Conservation (phyloP, 23 red algal species). For the Gracilariopsis chorda region DNA sequence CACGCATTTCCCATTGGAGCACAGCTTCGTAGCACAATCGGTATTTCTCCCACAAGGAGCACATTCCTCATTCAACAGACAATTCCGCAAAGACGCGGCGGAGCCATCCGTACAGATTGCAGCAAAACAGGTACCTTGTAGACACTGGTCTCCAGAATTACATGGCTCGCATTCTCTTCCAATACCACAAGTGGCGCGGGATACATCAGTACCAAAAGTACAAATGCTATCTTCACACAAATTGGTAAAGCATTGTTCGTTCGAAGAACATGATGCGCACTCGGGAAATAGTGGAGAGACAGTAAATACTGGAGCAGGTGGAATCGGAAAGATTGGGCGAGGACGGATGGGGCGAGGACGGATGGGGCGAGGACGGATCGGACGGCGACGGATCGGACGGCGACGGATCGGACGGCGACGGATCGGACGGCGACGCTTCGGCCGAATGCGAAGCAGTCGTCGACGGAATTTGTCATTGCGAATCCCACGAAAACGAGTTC, state of each 20-base stretch:
- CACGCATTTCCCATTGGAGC: conserved; percentile 20
- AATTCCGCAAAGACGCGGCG: background rate
- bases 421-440: background rate
- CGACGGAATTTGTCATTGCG: too few species aligned
- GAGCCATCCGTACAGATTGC: conserved; percentile 15
- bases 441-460: too few species aligned
- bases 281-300: too few species aligned
- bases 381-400: background rate
- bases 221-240: background rate
- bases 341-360: background rate
- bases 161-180: background rate
- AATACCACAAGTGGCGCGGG: background rate
- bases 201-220: background rate
- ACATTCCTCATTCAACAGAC: conserved; percentile 7
- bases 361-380: background rate
- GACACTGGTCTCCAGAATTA: background rate
- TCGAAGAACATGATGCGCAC: background rate
- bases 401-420: background rate
- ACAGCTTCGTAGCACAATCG: conserved; percentile 2
- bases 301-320: background rate
- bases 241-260: background rate
- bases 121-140: background rate
- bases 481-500: too few species aligned
- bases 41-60: background rate
- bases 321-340: background rate